Evolutionary conservation across 176 grass and related monocot genomes (phyloP), one percentile per base, ranked within the genome.

Genomic region (Miscanthus lutarioriparius): DNA sequence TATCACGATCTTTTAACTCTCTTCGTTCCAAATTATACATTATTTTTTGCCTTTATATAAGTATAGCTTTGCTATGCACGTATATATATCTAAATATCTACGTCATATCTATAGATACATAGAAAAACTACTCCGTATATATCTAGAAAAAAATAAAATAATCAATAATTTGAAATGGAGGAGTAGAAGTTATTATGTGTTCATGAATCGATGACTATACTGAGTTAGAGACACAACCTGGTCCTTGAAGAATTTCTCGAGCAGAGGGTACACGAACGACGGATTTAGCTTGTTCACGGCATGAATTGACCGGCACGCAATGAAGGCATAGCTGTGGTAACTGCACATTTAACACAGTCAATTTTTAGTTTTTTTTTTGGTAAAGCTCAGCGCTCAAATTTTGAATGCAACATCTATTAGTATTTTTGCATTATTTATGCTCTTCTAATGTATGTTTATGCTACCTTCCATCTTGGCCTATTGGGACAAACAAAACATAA

Each of bases 171-270:
- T 51, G 1, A 19, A 51, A 19, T 19, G 6, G 48, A 16, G 15
- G 5, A 17, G 48, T 19, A 51, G 16, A 51, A 51, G 48, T 51
- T 19, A 51, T 19, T 51, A 51, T 51, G 48, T 51, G 16, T 51
- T 51, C 12, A 16, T 74, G 15, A 4, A 81, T 41, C 11, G 36
- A 71, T 0, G 41, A 49, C 1, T 4, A 30, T 11, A 32, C n/a
- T n/a, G n/a, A n/a, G n/a, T n/a, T 32, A 69, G 68, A 48, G 11
- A 27, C 0, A 39, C 37, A 40, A 98, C 96, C 93, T 98, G 96
- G 58, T 91, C 84, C 63, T 93, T 89, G 89, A 98, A 98, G 80
- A 95, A 95, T 16, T 86, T 86, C 80, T 95, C 96, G 4, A 98
- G 77, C 32, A 95, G 82, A 26, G 91, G 96, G 77, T 90, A 98